These are phyloP conservation scores for Arthrobotrys musiformis DNA, from an alignment of 2,329 filamentous ascomycete species.

Conservation along the genomic window DNA sequence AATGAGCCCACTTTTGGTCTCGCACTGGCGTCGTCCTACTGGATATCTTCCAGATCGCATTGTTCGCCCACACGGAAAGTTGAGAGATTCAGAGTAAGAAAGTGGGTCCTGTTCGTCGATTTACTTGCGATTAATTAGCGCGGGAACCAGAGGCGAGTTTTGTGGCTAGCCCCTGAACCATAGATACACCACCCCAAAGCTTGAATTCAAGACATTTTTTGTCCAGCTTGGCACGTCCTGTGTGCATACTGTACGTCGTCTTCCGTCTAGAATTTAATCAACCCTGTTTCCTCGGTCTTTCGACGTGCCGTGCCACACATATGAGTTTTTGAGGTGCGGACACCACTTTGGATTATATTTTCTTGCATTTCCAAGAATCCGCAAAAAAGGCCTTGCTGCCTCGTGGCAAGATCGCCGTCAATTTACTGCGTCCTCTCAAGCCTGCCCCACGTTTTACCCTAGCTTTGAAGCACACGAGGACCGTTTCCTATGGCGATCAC, in stretches of 20 bases:
- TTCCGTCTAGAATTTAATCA: neutral
- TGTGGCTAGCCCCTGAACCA: slow-evolving; percentile 55
- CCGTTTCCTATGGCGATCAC: slow-evolving; percentile 35
- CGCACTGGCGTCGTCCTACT: neutral
- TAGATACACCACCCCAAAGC: slow-evolving; percentile 21
- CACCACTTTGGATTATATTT: neutral
- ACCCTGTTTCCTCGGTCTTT: slow-evolving; percentile 1
- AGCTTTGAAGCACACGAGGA: slow-evolving; percentile 32
- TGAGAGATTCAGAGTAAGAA: slow-evolving; percentile 26
- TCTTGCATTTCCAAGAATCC: neutral
- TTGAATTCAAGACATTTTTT: slow-evolving; percentile 36
- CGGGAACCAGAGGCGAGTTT: slow-evolving; percentile 50
- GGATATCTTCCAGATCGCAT: slow-evolving; percentile 9
- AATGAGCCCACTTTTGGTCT: slow-evolving; percentile 1
- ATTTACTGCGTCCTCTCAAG: slow-evolving; percentile 22
- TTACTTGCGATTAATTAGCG: slow-evolving; percentile 55
- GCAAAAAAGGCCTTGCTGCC: neutral
- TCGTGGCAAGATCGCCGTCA: slow-evolving; percentile 46
- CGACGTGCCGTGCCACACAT: neutral
- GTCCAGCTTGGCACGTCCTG: slow-evolving; percentile 2
- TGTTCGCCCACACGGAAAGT: slow-evolving; percentile 34
- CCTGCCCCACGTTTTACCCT: slow-evolving; percentile 34
- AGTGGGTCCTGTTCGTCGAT: slow-evolving; percentile 49
- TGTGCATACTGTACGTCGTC: neutral
- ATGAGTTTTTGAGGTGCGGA: neutral